Conservation (phyloP, 192 early-diverging fungal genomes). For the Podila epicladia region DNA sequence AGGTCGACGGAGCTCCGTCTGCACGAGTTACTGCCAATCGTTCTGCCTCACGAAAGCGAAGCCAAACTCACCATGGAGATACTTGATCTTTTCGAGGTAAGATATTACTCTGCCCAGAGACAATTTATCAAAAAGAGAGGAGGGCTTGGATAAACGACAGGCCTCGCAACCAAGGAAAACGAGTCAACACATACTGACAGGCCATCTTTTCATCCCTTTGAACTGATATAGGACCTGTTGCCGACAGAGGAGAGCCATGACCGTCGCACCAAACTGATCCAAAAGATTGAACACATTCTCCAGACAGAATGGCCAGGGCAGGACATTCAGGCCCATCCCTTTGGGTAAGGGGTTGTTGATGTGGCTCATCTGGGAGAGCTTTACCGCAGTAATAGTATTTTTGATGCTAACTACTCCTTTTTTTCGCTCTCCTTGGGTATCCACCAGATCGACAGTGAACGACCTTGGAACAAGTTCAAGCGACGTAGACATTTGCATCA, state of each 20-base stretch:
- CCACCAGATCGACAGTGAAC: conserved; percentile 83
- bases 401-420: neutral
- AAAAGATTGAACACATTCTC: conserved; percentile 38
- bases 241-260: conserved; percentile 44
- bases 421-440: neutral
- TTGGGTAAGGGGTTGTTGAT: conserved; percentile 19
- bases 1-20: conserved; percentile 18
- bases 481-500: conserved; percentile 94
- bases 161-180: neutral
- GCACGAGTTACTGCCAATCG: conserved; percentile 38
- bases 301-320: conserved; percentile 36
- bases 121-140: too few species aligned
- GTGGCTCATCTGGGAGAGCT: too few species aligned
- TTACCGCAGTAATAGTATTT: too few species aligned
- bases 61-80: conserved; percentile 45
- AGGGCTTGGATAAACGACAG: too few species aligned
- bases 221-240: conserved; percentile 15
- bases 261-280: conserved; percentile 27
- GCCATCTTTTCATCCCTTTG: neutral
- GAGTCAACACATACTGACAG: neutral
- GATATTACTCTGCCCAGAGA: too few species aligned
- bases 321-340: conserved; percentile 38
- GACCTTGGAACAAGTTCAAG: conserved; percentile 83
- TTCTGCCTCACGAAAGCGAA: conserved; percentile 28
- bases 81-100: conserved; percentile 46